phyloP scores from a whole-genome alignment of 2,329 filamentous ascomycete species.

The Diaporthe ampelina region DNA sequence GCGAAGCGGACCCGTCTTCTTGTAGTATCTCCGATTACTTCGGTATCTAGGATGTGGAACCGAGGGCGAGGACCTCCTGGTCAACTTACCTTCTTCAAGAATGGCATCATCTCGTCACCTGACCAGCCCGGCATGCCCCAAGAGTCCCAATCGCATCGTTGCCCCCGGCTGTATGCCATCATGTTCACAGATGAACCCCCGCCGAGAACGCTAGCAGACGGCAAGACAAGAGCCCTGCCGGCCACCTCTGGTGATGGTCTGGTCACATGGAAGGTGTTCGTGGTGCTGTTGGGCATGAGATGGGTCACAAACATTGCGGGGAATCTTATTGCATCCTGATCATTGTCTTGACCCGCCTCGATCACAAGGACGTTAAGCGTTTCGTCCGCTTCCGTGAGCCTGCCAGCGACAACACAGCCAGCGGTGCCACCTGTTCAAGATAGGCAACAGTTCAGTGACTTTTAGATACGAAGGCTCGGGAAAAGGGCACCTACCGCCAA shows the following conservation, averaged over 20 bases:
- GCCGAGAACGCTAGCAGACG: conserved; percentile 61
- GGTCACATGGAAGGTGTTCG: conserved; percentile 59
- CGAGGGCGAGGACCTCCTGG: too few species aligned
- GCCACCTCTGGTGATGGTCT: conserved; percentile 60
- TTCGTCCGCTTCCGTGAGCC: conserved; percentile 64
- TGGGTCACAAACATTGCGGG: conserved; percentile 65
- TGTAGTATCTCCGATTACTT: too few species aligned
- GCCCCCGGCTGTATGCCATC: conserved; percentile 54
- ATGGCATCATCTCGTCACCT: conserved; percentile 57
- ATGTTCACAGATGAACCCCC: conserved; percentile 66
- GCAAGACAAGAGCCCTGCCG: conserved; percentile 56
- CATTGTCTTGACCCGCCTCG: conserved; percentile 67
- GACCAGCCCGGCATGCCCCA: conserved; percentile 49
- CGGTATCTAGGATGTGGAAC: too few species aligned
- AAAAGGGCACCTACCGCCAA: conserved; percentile 54
- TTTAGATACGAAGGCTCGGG: background rate
- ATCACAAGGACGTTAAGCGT: conserved; percentile 65
- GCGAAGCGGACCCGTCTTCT: too few species aligned
- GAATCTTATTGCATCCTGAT: conserved; percentile 62
- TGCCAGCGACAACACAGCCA: conserved; percentile 63
- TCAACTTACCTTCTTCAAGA: conserved; percentile 60
- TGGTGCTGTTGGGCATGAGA: conserved; percentile 56
- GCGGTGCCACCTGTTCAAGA: conserved; percentile 59
- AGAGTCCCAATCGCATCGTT: conserved; percentile 49
- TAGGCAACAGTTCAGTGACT: background rate